Percentiles rank a stretch among this genome's conserved stretches.
These are phyloP conservation scores for Acorus calamus DNA, from an alignment of 106 monocot species.

Conservation along the genomic window DNA sequence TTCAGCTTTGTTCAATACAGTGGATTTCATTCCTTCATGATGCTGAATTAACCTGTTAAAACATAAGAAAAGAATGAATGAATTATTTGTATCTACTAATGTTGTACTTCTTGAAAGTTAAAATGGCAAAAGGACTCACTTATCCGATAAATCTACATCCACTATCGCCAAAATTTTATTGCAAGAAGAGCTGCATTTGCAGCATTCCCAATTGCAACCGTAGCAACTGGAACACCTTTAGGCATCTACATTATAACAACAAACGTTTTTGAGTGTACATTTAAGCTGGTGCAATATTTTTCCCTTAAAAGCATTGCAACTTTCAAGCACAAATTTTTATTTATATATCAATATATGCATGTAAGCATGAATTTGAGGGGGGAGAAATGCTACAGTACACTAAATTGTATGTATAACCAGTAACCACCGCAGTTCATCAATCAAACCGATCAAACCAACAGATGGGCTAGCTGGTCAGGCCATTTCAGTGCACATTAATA, in stretches of 20 bases:
- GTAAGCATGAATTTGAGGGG: not conserved
- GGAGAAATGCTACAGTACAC: no score
- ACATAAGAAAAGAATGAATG: not conserved
- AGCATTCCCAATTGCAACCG: constrained; percentile 85
- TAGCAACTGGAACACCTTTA: constrained; percentile 89
- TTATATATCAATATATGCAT: constrained; percentile 9
- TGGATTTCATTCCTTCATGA: constrained; percentile 62
- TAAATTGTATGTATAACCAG: no score
- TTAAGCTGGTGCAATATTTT: no score
- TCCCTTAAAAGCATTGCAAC: no score
- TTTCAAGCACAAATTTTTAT: not conserved
- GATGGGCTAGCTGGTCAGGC: no score
- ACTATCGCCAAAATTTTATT: constrained; percentile 49
- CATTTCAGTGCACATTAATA: no score
- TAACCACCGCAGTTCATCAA: no score
- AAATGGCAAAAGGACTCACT: constrained; percentile 19
- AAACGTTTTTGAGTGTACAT: not conserved
- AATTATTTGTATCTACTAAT: not conserved
- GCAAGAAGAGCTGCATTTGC: constrained; percentile 82
- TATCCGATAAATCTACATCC: constrained; percentile 57
- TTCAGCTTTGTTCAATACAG: constrained; percentile 59
- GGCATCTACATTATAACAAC: constrained; percentile 58
- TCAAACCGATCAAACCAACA: no score
- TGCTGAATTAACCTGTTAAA: constrained; percentile 48
- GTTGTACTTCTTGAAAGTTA: not conserved